These are phyloP conservation scores for Clonostachys rhizophaga DNA, from an alignment of 2,329 filamentous ascomycete species.

Conservation along the genomic window DNA sequence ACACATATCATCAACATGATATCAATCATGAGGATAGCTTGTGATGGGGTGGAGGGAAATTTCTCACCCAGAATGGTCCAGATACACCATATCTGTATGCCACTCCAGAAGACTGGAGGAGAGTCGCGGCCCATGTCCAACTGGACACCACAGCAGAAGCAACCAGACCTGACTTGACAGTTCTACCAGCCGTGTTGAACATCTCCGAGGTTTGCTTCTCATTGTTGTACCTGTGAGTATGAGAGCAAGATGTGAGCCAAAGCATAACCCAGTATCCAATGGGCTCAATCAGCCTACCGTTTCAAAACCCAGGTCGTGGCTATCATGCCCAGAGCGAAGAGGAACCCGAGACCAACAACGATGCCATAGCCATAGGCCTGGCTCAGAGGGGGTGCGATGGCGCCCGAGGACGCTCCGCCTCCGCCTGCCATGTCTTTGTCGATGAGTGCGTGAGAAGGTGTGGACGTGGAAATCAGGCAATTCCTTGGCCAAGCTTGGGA, in stretches of 20 bases:
- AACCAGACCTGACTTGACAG: conserved; percentile 81
- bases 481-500: too few relatives aligned
- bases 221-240: conserved; percentile 23
- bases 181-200: conserved; percentile 78
- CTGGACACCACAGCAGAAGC: conserved; percentile 78
- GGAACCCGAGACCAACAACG: conserved; percentile 33
- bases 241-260: background rate
- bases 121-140: conserved; percentile 82
- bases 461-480: too few relatives aligned
- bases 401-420: background rate
- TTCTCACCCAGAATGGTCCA: conserved; percentile 32
- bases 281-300: background rate
- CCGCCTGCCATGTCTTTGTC: too few relatives aligned
- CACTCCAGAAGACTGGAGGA: conserved; percentile 72
- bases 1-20: too few relatives aligned
- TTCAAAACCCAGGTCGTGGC: background rate
- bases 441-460: too few relatives aligned
- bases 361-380: conserved; percentile 1
- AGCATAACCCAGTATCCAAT: background rate
- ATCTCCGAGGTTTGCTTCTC: conserved; percentile 82
- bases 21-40: conserved; percentile 17
- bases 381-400: background rate
- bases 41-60: conserved; percentile 33
- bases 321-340: conserved; percentile 64
- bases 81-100: conserved; percentile 69